phyloP scores from a whole-genome alignment of 768 basidiomycete species.

The Cystofilobasidium capitatum region DNA sequence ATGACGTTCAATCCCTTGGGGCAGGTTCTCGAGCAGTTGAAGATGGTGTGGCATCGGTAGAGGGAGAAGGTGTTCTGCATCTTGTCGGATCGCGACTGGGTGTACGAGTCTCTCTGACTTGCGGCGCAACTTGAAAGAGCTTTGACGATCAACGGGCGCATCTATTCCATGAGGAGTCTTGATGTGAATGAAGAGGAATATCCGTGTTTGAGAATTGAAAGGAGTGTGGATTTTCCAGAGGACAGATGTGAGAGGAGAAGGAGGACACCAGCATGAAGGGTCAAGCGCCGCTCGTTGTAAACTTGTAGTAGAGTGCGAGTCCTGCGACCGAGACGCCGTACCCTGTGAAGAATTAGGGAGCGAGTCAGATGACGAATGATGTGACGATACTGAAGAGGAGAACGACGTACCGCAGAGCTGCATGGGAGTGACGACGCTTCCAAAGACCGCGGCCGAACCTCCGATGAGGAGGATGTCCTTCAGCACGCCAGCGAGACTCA shows the following conservation, averaged over 20 bases:
- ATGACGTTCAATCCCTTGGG: slow-evolving; percentile 76
- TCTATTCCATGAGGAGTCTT: too few species aligned
- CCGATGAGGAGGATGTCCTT: slow-evolving; percentile 92
- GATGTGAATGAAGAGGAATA: too few species aligned
- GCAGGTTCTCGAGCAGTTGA: slow-evolving; percentile 67
- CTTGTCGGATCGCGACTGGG: slow-evolving; percentile 71
- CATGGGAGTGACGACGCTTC: slow-evolving; percentile 63
- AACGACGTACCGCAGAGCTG: slow-evolving; percentile 59
- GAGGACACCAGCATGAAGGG: too few species aligned
- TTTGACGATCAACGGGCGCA: too few species aligned
- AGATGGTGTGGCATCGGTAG: slow-evolving; percentile 83
- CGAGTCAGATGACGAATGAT: too few species aligned
- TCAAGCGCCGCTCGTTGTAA: too few species aligned
- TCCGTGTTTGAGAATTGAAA: too few species aligned
- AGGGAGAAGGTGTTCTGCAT: slow-evolving; percentile 92
- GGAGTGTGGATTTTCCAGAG: too few species aligned
- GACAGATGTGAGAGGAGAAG: too few species aligned
- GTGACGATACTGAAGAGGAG: neutral
- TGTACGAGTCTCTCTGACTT: slow-evolving; percentile 63
- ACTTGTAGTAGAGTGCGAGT: neutral
- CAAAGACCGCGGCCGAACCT: slow-evolving; percentile 78
- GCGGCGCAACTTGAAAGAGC: too few species aligned
- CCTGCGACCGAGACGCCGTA: neutral
- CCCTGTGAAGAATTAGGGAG: neutral
- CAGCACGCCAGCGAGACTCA: slow-evolving; percentile 89